Evolutionary conservation across 352 stramenopile genomes (phyloP), one percentile per base, ranked within the genome.

Genomic region (Phytophthora constricta): DNA sequence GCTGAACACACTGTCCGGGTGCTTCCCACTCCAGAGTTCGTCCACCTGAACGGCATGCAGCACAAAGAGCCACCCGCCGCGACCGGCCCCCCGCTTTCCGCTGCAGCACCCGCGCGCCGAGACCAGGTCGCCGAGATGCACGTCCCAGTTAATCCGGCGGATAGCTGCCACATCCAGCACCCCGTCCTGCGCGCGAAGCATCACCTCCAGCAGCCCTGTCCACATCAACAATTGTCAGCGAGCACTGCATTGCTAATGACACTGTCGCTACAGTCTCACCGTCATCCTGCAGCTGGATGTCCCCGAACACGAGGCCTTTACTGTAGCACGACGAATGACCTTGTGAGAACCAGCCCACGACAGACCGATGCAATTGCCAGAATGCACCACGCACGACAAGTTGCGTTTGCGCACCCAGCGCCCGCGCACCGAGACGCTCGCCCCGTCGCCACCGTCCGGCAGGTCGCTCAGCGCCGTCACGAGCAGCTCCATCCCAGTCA

Each of bases 241-340:
- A 46, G 48, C 17, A 20, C 37, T 33, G 1, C 13, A 19, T 39
- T 52, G 33, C 1, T 16, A 46, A 43, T 20, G 41, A 8, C 16
- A 16, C 19, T 22, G 13, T n/a, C 7, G 1, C n/a, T n/a, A 14
- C n/a, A 41, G n/a, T 28, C 49, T 26, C 47, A 92, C 86, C 82
- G 57, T 70, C 68, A 63, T 93, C 85, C 8, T 74, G 73, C 5
- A 96, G 68, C 33, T 86, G 74, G 33, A 96, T 88, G 63, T 96
- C 88, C 7, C 84, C 83, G 55, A 96, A 96, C 53, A 93, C 82
- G 45, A 96, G 78, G 1, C 73, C 75, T 72, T 96, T 96, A 34
- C 88, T 96, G 58, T 14, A 76, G 17, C 33, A n/a, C n/a, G n/a
- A n/a, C n/a, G n/a, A n/a, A n/a, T n/a, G n/a, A n/a, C n/a, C n/a